These are phyloP conservation scores for Oryza rufipogon DNA, from an alignment of 176 grass and related monocot species.

Conservation along the genomic window DNA sequence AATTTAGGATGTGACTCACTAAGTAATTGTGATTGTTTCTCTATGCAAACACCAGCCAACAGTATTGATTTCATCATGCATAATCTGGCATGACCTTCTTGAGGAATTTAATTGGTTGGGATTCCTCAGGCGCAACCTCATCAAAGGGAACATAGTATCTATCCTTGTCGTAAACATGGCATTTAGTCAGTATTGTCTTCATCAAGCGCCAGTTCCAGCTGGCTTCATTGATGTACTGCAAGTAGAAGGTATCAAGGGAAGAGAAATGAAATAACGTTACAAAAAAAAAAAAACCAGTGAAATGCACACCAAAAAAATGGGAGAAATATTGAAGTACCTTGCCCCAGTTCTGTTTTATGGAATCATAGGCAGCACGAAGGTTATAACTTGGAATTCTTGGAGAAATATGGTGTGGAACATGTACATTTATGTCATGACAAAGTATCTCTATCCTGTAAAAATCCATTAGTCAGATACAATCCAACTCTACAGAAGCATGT, in stretches of 20 bases:
- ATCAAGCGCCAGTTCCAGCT: constrained; percentile 97
- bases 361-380: constrained; percentile 68
- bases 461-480: constrained; percentile 23
- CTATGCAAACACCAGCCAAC: constrained; percentile 29
- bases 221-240: constrained; percentile 90
- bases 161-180: constrained; percentile 92
- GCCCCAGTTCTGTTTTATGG: constrained; percentile 91
- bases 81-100: constrained; percentile 84
- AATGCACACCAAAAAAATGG: neutral
- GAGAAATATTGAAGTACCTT: constrained; percentile 50
- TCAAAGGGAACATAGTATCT: constrained; percentile 88
- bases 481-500: constrained; percentile 21
- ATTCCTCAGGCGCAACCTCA: constrained; percentile 73
- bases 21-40: constrained; percentile 21
- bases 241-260: constrained; percentile 25
- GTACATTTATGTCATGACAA: constrained; percentile 98
- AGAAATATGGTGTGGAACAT: constrained; percentile 97
- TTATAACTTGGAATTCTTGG: constrained; percentile 96
- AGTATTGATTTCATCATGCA: constrained; percentile 51
- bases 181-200: constrained; percentile 96
- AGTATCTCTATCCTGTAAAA: constrained; percentile 91
- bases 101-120: constrained; percentile 83
- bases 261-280: constrained; percentile 34
- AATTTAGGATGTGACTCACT: constrained; percentile 26
- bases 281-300: constrained; percentile 32